Conservation (phyloP, 257 asterid genomes). For the Phtheirospermum japonicum region DNA sequence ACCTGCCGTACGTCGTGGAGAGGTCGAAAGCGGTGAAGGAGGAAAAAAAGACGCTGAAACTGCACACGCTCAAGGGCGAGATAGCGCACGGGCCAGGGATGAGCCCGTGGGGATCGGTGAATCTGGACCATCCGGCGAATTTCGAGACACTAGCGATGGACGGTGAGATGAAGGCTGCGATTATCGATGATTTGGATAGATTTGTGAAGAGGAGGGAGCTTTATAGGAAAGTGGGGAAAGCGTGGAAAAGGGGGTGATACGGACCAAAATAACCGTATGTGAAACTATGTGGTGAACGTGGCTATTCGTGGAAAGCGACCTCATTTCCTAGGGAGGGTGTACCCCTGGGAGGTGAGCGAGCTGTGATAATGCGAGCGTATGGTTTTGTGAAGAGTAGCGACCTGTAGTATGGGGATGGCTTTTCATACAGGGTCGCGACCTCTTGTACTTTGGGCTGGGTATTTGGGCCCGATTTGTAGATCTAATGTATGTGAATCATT, state of each 20-base stretch:
- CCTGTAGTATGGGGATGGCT: too few species aligned
- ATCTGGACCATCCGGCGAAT: conserved; percentile 61
- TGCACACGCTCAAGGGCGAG: conserved; percentile 31
- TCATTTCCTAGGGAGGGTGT: too few species aligned
- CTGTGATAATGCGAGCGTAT: too few species aligned
- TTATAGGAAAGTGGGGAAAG: conserved; percentile 58
- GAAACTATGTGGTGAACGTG: too few species aligned
- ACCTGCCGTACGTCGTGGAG: conserved; percentile 50
- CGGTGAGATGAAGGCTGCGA: conserved; percentile 26
- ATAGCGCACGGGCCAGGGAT: conserved; percentile 6
- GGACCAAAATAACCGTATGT: too few species aligned
- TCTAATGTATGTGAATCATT: too few species aligned
- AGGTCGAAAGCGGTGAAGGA: conserved; percentile 29
- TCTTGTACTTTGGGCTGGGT: too few species aligned
- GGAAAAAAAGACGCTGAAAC: conserved; percentile 35
- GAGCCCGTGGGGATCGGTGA: conserved; percentile 41
- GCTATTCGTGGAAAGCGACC: too few species aligned
- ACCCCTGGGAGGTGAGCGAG: too few species aligned
- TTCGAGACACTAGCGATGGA: conserved; percentile 67
- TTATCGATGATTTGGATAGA: conserved; percentile 47
- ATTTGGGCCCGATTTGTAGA: too few species aligned
- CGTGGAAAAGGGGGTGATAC: conserved; percentile 90
- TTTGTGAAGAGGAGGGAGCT: conserved; percentile 54
- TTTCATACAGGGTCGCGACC: too few species aligned
- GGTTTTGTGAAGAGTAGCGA: too few species aligned